These are phyloP conservation scores for Boletus barrowsii DNA, from an alignment of 768 basidiomycete species.

Conservation along the genomic window DNA sequence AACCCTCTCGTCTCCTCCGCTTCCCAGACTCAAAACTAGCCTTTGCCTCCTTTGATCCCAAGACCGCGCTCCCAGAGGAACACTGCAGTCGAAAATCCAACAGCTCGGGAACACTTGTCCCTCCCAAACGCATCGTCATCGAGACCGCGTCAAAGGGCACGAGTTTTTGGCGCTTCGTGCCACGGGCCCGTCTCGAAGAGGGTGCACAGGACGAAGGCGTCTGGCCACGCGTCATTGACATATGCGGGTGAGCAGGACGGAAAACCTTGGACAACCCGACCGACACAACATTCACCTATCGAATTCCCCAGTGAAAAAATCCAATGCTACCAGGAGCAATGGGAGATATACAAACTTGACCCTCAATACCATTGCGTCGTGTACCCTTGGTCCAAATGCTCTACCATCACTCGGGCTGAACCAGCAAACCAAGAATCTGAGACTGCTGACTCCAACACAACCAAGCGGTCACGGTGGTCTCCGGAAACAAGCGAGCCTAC, in stretches of 20 bases:
- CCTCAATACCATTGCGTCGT: conserved; percentile 68
- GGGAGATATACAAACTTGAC: conserved; percentile 85
- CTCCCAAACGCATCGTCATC: conserved; percentile 71
- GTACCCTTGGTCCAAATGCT: conserved; percentile 37
- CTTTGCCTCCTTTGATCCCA: conserved; percentile 75
- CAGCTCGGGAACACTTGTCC: conserved; percentile 44
- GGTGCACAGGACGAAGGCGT: conserved; percentile 62
- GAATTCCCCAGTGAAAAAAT: conserved; percentile 40
- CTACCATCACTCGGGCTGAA: conserved; percentile 24
- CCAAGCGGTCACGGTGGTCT: conserved; percentile 29
- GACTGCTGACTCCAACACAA: conserved; percentile 7
- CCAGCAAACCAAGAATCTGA: conserved; percentile 5
- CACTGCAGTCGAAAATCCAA: conserved; percentile 41
- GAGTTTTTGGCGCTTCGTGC: conserved; percentile 74
- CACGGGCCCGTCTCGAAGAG: conserved; percentile 56
- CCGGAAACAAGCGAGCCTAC: conserved; percentile 16
- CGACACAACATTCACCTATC: conserved; percentile 8
- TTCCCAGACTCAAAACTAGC: conserved; percentile 54
- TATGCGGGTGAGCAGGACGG: conserved; percentile 60
- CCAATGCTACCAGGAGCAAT: conserved; percentile 68
- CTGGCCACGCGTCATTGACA: conserved; percentile 64
- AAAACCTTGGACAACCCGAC: neutral
- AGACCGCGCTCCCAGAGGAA: conserved; percentile 49
- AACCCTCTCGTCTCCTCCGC: conserved; percentile 60
- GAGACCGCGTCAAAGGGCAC: conserved; percentile 58